These are phyloP conservation scores for Tricholoma sp. DNA, from an alignment of 768 basidiomycete species.

Conservation along the genomic window DNA sequence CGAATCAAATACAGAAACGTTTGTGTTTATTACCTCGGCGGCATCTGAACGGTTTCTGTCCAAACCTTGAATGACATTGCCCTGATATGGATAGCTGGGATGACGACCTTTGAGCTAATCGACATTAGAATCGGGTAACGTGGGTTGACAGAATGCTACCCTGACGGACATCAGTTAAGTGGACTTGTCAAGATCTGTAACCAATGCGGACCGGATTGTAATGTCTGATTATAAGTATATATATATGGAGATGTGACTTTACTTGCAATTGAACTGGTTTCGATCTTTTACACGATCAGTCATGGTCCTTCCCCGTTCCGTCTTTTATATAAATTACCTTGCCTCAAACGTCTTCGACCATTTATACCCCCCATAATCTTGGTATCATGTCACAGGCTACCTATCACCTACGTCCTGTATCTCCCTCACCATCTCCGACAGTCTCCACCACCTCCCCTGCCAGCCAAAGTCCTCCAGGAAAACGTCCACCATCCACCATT, in stretches of 20 bases:
- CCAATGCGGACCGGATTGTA: slow-evolving; percentile 10
- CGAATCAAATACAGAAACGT: no score
- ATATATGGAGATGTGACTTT: slow-evolving; percentile 16
- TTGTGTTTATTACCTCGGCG: slow-evolving; percentile 19
- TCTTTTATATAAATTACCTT: slow-evolving; percentile 23
- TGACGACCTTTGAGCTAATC: slow-evolving; percentile 12
- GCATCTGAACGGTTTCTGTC: slow-evolving; percentile 38
- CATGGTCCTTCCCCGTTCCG: slow-evolving; percentile 20
- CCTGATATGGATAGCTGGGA: slow-evolving; percentile 7
- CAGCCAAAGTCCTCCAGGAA: slow-evolving; percentile 35
- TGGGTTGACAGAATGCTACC: slow-evolving; percentile 16
- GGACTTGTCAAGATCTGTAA: background rate
- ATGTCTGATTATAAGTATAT: slow-evolving; percentile 7
- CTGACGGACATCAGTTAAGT: slow-evolving; percentile 18
- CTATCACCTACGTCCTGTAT: slow-evolving; percentile 56
- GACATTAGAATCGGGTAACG: slow-evolving; percentile 16
- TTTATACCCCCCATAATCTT: slow-evolving; percentile 15
- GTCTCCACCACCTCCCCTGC: slow-evolving; percentile 41
- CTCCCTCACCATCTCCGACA: slow-evolving; percentile 52
- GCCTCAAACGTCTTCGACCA: background rate
- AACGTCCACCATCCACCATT: slow-evolving; percentile 17
- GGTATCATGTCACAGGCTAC: slow-evolving; percentile 20
- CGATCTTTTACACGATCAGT: slow-evolving; percentile 27
- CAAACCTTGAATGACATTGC: slow-evolving; percentile 15
- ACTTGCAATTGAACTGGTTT: slow-evolving; percentile 27